Evolutionary conservation across 306 rosid species (phyloP).

Genomic region (Vachellia collinsii): DNA sequence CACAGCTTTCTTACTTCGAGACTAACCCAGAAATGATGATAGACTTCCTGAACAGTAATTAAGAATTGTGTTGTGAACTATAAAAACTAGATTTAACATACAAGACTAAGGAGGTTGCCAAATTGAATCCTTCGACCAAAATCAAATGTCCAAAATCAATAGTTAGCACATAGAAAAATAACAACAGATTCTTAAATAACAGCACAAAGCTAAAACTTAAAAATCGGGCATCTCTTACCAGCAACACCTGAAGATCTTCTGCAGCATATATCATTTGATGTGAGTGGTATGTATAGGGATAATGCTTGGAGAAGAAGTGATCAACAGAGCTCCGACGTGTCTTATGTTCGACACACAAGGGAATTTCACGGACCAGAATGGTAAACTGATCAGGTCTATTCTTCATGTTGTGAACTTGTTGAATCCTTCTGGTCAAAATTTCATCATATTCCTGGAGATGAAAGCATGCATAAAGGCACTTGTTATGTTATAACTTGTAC

Average conservation of each 20-base stretch:
- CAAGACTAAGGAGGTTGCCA: background rate
- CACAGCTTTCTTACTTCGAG: background rate
- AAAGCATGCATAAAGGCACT: slow-evolving; percentile 36
- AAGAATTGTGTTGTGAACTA: background rate
- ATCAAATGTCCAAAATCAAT: background rate
- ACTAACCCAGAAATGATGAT: background rate
- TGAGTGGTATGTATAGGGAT: slow-evolving; percentile 68
- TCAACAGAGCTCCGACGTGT: slow-evolving; percentile 65
- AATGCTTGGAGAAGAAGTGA: slow-evolving; percentile 75
- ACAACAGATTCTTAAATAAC: background rate
- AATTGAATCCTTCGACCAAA: background rate
- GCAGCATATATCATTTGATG: slow-evolving; percentile 64
- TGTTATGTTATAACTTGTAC: slow-evolving; percentile 25
- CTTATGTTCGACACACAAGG: slow-evolving; percentile 70
- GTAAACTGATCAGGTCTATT: slow-evolving; percentile 82
- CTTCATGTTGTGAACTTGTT: slow-evolving; percentile 59
- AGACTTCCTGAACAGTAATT: background rate
- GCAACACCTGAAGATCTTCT: slow-evolving; percentile 56
- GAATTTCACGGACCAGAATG: slow-evolving; percentile 78
- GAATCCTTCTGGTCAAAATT: slow-evolving; percentile 66
- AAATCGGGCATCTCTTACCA: slow-evolving; percentile 53
- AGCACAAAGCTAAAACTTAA: background rate
- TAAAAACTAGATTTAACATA: background rate
- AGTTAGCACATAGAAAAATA: slow-evolving; percentile 11
- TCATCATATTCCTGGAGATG: slow-evolving; percentile 76